phyloP scores from a whole-genome alignment of 1,284 basidiomycete species.

The Ustilago nuda region DNA sequence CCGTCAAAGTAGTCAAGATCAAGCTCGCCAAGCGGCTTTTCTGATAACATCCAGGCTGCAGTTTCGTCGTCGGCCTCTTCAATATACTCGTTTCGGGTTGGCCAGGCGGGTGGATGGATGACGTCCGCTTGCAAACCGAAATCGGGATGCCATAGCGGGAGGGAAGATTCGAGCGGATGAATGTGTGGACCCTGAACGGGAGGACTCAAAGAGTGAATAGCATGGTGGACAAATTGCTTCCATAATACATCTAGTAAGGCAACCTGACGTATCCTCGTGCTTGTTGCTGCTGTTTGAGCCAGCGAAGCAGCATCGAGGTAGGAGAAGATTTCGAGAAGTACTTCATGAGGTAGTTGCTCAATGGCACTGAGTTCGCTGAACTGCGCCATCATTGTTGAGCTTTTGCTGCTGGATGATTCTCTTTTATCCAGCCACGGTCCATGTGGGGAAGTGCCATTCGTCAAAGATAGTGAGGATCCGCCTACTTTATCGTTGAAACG shows the following conservation, averaged over 20 bases:
- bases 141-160: slow-evolving; percentile 45
- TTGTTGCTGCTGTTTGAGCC: slow-evolving; percentile 19
- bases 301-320: slow-evolving; percentile 27
- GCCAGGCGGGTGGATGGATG: slow-evolving; percentile 38
- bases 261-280: slow-evolving; percentile 22
- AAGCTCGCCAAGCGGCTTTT: neutral
- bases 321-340: slow-evolving; percentile 40
- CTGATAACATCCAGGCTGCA: neutral
- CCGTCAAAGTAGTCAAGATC: slow-evolving; percentile 19
- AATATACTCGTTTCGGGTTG: slow-evolving; percentile 15
- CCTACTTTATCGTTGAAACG: neutral
- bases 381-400: neutral
- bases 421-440: slow-evolving; percentile 7
- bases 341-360: slow-evolving; percentile 33
- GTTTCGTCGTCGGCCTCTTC: neutral
- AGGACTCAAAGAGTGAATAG: slow-evolving; percentile 29
- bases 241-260: slow-evolving; percentile 40
- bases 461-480: neutral
- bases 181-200: slow-evolving; percentile 22
- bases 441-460: slow-evolving; percentile 11
- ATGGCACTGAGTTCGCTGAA: slow-evolving; percentile 12
- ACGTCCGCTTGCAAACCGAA: slow-evolving; percentile 35
- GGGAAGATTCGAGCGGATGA: slow-evolving; percentile 29
- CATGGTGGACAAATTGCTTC: slow-evolving; percentile 29
- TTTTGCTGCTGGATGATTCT: neutral